Evolutionary conservation across 2,329 filamentous ascomycete species (phyloP).

Genomic region (Arthrobotrys conoides): DNA sequence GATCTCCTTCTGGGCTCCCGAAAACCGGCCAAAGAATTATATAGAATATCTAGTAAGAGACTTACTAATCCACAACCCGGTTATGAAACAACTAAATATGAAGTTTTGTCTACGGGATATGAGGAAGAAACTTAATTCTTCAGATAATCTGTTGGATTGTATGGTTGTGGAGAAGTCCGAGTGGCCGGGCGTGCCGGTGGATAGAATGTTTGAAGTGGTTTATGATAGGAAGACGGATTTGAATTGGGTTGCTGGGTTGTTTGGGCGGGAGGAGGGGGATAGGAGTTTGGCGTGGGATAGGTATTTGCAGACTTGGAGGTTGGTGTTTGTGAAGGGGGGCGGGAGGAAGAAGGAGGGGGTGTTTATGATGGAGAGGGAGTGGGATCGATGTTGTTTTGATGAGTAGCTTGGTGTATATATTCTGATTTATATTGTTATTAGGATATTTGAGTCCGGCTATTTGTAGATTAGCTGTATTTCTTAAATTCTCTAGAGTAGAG

Average conservation of each 20-base stretch:
- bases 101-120: neutral
- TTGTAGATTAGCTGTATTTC: no score
- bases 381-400: no score
- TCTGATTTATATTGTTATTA: no score
- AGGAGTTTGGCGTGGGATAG: neutral
- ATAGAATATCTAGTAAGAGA: neutral
- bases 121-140: neutral
- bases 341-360: no score
- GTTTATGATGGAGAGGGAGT: no score
- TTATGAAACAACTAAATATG: neutral
- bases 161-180: neutral
- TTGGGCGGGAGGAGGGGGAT: no score
- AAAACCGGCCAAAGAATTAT: neutral
- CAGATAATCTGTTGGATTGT: neutral
- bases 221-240: conserved; percentile 3
- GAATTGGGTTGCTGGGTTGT: neutral
- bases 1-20: neutral
- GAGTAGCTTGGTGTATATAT: no score
- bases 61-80: neutral
- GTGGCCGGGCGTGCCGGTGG: neutral
- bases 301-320: conserved; percentile 5
- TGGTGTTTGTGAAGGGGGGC: neutral
- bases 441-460: no score
- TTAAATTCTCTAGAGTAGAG: no score
- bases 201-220: neutral